These are phyloP conservation scores for Agastache rugosa DNA, from an alignment of 257 asterid genomes.

Conservation along the genomic window DNA sequence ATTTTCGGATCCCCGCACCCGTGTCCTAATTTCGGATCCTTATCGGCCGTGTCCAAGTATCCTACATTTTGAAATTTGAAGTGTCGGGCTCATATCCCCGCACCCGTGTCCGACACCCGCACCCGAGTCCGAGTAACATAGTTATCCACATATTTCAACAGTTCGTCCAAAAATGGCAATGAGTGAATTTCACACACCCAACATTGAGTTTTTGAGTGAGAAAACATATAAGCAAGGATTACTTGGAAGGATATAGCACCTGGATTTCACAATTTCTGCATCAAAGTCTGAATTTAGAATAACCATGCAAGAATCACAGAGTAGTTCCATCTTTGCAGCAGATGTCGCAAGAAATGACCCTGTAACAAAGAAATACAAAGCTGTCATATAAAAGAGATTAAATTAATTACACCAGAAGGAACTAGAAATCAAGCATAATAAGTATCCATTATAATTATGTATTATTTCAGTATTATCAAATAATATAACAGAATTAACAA, in stretches of 20 bases:
- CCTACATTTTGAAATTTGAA: too few relatives aligned
- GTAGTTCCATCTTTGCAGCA: constrained; percentile 70
- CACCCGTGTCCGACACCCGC: too few relatives aligned
- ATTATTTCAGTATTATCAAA: neutral
- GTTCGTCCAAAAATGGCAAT: constrained; percentile 1
- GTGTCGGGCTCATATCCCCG: too few relatives aligned
- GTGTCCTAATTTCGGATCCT: too few relatives aligned
- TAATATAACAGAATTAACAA: constrained; percentile 1
- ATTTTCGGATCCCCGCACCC: too few relatives aligned
- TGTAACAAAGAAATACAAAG: constrained; percentile 42
- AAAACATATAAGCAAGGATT: neutral
- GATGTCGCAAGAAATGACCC: constrained; percentile 87
- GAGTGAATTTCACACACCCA: constrained; percentile 28
- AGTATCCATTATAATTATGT: neutral
- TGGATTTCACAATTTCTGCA: constrained; percentile 54
- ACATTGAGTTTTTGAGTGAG: constrained; percentile 20
- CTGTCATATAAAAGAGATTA: constrained; percentile 22
- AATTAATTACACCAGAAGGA: constrained; percentile 33
- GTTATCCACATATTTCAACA: constrained; percentile 1
- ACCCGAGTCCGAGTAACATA: too few relatives aligned
- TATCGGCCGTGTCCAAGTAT: too few relatives aligned
- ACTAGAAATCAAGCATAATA: constrained; percentile 27
- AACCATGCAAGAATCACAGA: constrained; percentile 87
- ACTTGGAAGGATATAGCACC: constrained; percentile 45
- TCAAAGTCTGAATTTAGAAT: constrained; percentile 61